phyloP scores from a whole-genome alignment of 73 alveolate genomes.

The Symbiodinium natans region DNA sequence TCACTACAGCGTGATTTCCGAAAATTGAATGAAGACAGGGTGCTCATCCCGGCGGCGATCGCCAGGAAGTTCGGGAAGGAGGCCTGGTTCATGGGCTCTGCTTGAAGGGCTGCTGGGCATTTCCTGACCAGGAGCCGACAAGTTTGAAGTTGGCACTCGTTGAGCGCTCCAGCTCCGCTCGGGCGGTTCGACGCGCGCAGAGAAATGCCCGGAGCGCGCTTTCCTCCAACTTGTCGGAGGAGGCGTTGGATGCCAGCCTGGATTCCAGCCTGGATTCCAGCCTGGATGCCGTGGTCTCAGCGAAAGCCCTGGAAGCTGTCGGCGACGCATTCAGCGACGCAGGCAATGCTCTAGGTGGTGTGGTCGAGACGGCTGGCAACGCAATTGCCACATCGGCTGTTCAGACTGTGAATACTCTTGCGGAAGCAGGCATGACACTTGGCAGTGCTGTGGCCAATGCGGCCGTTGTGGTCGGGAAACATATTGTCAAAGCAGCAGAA shows the following conservation, averaged over 20 bases:
- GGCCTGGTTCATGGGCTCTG: not conserved
- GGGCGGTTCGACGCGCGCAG: too few species aligned
- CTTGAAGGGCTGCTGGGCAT: not conserved
- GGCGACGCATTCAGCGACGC: not conserved
- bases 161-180: not conserved
- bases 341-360: not conserved
- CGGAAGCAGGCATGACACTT: constrained; percentile 19
- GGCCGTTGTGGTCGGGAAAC: constrained; percentile 58
- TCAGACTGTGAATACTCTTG: not conserved
- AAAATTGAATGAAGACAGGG: not conserved
- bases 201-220: too few species aligned
- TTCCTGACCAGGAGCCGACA: not conserved
- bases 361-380: not conserved
- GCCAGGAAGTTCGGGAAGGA: not conserved
- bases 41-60: not conserved
- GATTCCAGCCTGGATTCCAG: too few species aligned
- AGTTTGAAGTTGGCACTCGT: not conserved
- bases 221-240: not conserved
- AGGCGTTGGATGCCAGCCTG: too few species aligned
- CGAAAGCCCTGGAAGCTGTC: not conserved
- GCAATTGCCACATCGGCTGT: not conserved
- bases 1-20: not conserved
- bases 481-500: constrained; percentile 49
- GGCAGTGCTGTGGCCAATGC: constrained; percentile 52
- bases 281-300: not conserved